A percentile compares a stretch with the other conserved stretches of the same genome.
Conservation (phyloP, 257 asterid species). For the Gardenia jasminoides region DNA sequence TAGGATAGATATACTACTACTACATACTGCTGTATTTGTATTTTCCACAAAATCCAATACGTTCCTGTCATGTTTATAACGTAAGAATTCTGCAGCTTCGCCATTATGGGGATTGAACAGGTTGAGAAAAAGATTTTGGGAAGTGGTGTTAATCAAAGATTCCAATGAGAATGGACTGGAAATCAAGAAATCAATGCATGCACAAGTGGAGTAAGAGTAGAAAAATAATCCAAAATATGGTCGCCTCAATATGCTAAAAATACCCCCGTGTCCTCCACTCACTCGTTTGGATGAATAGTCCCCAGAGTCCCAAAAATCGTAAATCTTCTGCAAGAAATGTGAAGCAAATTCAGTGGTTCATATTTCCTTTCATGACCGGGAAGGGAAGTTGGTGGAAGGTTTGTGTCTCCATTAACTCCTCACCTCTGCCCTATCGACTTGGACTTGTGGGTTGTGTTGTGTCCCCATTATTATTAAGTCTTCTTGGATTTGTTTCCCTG, state of each 20-base stretch:
- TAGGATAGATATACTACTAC: too few relatives aligned
- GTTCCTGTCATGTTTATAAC: too few relatives aligned
- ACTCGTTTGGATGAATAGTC: too few relatives aligned
- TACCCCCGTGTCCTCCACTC: neutral
- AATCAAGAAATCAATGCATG: neutral
- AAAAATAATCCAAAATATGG: constrained; percentile 17
- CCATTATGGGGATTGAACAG: neutral
- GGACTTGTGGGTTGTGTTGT: neutral
- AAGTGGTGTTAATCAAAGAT: constrained; percentile 37
- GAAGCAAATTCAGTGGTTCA: constrained; percentile 32
- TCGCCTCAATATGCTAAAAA: constrained; percentile 11
- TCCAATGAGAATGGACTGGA: constrained; percentile 30
- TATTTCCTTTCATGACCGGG: constrained; percentile 22
- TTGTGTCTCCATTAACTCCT: constrained; percentile 26
- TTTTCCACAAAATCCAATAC: too few relatives aligned
- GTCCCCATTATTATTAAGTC: constrained; percentile 29
- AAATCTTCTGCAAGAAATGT: too few relatives aligned
- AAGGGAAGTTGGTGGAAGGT: constrained; percentile 40
- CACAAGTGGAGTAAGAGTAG: constrained; percentile 18
- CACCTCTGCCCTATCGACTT: constrained; percentile 11
- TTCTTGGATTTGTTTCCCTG: neutral
- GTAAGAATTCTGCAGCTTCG: neutral
- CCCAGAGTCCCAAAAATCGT: too few relatives aligned
- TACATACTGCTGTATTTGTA: too few relatives aligned
- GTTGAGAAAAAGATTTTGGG: constrained; percentile 1